Percentiles rank a stretch among this genome's conserved stretches.
phyloP scores from a whole-genome alignment of 2,329 filamentous ascomycete species.

The Lachnum nothofagi region DNA sequence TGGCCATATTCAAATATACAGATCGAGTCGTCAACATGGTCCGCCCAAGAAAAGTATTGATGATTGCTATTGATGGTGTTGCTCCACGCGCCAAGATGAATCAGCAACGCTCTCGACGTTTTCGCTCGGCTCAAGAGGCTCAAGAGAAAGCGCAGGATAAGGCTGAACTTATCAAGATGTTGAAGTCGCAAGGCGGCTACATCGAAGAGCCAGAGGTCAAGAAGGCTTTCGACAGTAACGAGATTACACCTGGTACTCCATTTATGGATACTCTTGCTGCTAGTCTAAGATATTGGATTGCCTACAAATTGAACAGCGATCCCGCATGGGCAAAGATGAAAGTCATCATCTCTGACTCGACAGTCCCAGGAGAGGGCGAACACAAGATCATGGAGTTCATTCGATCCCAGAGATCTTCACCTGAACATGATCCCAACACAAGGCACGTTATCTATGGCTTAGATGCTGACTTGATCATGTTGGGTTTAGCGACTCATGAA shows the following conservation, averaged over 20 bases:
- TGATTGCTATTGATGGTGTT: slow-evolving; percentile 98
- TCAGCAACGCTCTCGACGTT: slow-evolving; percentile 92
- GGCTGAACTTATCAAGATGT: slow-evolving; percentile 76
- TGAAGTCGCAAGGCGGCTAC: slow-evolving; percentile 68
- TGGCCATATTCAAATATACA: slow-evolving; percentile 97
- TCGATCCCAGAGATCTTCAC: slow-evolving; percentile 82
- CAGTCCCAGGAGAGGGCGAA: slow-evolving; percentile 94
- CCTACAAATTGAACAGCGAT: slow-evolving; percentile 96
- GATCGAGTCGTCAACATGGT: slow-evolving; percentile 99
- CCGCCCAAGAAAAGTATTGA: slow-evolving; percentile 85
- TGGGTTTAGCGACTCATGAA: slow-evolving; percentile 93
- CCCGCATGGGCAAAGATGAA: slow-evolving; percentile 94
- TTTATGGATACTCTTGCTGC: slow-evolving; percentile 96
- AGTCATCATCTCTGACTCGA: slow-evolving; percentile 97
- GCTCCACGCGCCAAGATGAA: slow-evolving; percentile 99
- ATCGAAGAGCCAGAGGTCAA: slow-evolving; percentile 62
- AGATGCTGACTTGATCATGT: slow-evolving; percentile 97
- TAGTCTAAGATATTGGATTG: slow-evolving; percentile 91
- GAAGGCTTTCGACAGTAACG: slow-evolving; percentile 86
- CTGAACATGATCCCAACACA: slow-evolving; percentile 92
- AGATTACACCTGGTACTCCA: slow-evolving; percentile 91
- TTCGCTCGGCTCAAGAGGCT: slow-evolving; percentile 89
- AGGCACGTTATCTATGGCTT: slow-evolving; percentile 96
- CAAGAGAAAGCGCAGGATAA: slow-evolving; percentile 91
- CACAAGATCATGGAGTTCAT: slow-evolving; percentile 99